A percentile compares a stretch with the other conserved stretches of the same genome.
Evolutionary conservation across 768 basidiomycete species (phyloP).

Genomic region (Boletus eberwhitei): DNA sequence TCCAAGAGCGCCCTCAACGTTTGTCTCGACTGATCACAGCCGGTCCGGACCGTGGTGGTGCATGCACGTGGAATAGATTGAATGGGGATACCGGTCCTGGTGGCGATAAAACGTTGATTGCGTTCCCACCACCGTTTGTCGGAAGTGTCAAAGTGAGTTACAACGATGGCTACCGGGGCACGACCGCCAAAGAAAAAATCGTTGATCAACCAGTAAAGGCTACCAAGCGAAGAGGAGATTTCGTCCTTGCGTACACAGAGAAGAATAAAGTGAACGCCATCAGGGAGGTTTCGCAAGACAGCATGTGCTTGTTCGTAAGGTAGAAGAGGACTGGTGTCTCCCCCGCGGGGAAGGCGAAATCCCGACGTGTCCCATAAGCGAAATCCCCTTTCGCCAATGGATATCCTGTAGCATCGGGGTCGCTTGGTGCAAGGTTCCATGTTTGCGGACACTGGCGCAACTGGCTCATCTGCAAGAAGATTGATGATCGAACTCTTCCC

Average conservation of each 20-base stretch:
- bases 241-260: conserved; percentile 32
- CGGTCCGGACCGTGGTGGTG: too few relatives aligned
- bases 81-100: too few relatives aligned
- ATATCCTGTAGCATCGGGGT: neutral
- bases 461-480: conserved; percentile 10
- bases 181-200: conserved; percentile 31
- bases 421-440: conserved; percentile 31
- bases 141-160: conserved; percentile 31
- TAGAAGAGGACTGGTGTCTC: neutral
- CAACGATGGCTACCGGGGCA: conserved; percentile 34
- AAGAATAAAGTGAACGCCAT: conserved; percentile 35
- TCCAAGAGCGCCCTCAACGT: neutral
- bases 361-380: conserved; percentile 27
- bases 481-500: conserved; percentile 23
- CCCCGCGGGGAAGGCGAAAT: conserved; percentile 10
- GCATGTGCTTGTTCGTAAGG: conserved; percentile 20
- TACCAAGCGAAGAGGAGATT: conserved; percentile 19
- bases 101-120: conserved; percentile 12
- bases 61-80: too few relatives aligned
- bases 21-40: too few relatives aligned
- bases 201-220: conserved; percentile 33
- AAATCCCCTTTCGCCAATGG: conserved; percentile 4
- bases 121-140: conserved; percentile 34
- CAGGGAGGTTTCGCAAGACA: conserved; percentile 25
- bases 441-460: conserved; percentile 24